These are phyloP conservation scores for Inga laurina DNA, from an alignment of 306 rosid genomes.

Conservation along the genomic window DNA sequence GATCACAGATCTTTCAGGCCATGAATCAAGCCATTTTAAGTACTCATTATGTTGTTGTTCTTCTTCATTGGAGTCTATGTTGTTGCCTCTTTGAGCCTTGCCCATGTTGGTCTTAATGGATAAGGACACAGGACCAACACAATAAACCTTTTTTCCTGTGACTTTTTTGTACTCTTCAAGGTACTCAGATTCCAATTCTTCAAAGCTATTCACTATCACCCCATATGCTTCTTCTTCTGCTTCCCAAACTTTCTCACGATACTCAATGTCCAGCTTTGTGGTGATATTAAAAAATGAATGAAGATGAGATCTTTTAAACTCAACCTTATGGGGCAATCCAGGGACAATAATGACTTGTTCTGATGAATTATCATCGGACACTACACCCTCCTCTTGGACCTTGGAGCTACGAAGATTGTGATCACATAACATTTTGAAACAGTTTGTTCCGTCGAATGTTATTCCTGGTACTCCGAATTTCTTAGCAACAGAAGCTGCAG, in stretches of 20 bases:
- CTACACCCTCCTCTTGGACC: conserved; percentile 6
- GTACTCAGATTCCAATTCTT: conserved; percentile 45
- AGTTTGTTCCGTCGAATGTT: conserved; percentile 37
- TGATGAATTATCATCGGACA: neutral
- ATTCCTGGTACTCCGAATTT: conserved; percentile 51
- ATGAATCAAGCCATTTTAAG: conserved; percentile 45
- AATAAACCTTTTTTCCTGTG: conserved; percentile 33
- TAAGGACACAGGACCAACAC: conserved; percentile 53
- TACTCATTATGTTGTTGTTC: neutral
- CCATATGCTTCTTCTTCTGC: conserved; percentile 36
- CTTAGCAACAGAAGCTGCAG: conserved; percentile 33
- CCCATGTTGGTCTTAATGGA: conserved; percentile 34
- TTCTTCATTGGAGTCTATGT: conserved; percentile 3
- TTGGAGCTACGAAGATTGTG: conserved; percentile 10
- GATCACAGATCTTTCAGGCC: conserved; percentile 42
- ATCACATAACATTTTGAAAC: conserved; percentile 40
- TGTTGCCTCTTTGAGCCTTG: conserved; percentile 45
- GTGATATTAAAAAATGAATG: neutral
- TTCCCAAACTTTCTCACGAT: neutral
- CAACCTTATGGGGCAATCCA: conserved; percentile 31
- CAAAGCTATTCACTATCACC: conserved; percentile 46
- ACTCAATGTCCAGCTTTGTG: neutral
- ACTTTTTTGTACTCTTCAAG: conserved; percentile 21
- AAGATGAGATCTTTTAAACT: conserved; percentile 28
- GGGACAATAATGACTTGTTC: conserved; percentile 26